A percentile compares a stretch with the other conserved stretches of the same genome.
Evolutionary conservation across 805 yeast species (phyloP).

Genomic region (Zygosaccharomyces gambellarensis): DNA sequence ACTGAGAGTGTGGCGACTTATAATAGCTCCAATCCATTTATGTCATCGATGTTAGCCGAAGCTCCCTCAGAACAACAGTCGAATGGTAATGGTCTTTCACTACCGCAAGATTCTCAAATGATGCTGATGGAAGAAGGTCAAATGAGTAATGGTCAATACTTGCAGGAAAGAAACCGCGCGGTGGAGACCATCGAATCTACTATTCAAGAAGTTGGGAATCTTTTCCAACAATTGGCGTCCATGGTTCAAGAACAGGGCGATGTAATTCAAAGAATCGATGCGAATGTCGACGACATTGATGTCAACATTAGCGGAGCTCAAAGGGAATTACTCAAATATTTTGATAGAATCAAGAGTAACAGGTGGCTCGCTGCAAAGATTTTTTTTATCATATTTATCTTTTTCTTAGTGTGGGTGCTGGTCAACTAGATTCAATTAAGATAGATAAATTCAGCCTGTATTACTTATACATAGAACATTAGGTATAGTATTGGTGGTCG

Average conservation of each 20-base stretch:
- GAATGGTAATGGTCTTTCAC: conserved; percentile 43
- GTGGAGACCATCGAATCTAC: conserved; percentile 97
- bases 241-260: conserved; percentile 99
- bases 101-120: conserved; percentile 84
- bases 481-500: conserved; percentile 1
- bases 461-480: conserved; percentile 9
- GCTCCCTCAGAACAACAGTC: conserved; percentile 15
- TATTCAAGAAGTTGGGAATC: conserved; percentile 90
- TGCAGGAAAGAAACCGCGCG: conserved; percentile 80
- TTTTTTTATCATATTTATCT: conserved; percentile 78
- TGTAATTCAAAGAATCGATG: conserved; percentile 90
- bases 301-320: conserved; percentile 91
- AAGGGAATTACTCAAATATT: conserved; percentile 85
- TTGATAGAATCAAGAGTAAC: conserved; percentile 79
- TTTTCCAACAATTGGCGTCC: conserved; percentile 90
- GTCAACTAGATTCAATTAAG: conserved; percentile 44
- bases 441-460: neutral
- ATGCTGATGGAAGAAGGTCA: conserved; percentile 82
- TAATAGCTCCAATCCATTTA: conserved; percentile 39
- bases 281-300: conserved; percentile 88
- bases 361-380: conserved; percentile 88
- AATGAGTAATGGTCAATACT: conserved; percentile 48
- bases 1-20: conserved; percentile 18
- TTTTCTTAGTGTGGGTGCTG: conserved; percentile 72
- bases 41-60: conserved; percentile 33